Conservation (phyloP, 257 asterid species). For the Pogostemon cablin region DNA sequence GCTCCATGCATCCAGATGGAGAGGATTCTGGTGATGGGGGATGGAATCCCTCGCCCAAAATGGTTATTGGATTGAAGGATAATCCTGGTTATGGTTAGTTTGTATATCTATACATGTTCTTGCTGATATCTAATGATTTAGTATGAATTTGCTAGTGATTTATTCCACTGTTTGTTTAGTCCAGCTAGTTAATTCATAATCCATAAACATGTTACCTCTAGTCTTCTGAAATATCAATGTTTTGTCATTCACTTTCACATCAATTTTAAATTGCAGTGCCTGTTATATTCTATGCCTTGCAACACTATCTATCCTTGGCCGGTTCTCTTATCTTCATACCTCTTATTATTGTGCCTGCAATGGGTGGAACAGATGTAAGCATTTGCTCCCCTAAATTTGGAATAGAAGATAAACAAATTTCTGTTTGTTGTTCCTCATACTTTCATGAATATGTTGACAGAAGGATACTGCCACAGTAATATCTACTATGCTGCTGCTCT, state of each 20-base stretch:
- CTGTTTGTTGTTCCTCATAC: slow-evolving; percentile 30
- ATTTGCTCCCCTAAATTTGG: slow-evolving; percentile 25
- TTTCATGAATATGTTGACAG: slow-evolving; percentile 51
- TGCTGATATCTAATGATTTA: slow-evolving; percentile 6
- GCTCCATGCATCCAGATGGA: slow-evolving; percentile 44
- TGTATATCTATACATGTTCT: background rate
- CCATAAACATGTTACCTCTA: slow-evolving; percentile 5
- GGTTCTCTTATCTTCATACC: slow-evolving; percentile 98
- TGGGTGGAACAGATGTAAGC: slow-evolving; percentile 99
- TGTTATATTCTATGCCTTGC: slow-evolving; percentile 72
- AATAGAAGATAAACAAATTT: slow-evolving; percentile 7
- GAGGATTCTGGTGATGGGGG: slow-evolving; percentile 64
- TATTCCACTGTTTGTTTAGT: background rate
- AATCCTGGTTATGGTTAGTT: slow-evolving; percentile 88
- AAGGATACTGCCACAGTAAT: slow-evolving; percentile 87
- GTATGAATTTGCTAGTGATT: background rate
- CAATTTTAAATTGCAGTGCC: slow-evolving; percentile 60
- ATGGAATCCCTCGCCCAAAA: slow-evolving; percentile 54
- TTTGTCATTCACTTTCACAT: slow-evolving; percentile 32
- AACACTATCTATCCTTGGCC: slow-evolving; percentile 91
- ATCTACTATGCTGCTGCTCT: slow-evolving; percentile 87
- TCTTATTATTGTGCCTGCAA: slow-evolving; percentile 76
- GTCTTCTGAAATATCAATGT: slow-evolving; percentile 25
- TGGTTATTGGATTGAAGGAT: slow-evolving; percentile 71
- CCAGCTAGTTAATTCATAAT: slow-evolving; percentile 6